phyloP scores from a whole-genome alignment of 192 early-diverging fungal genomes.

The Backusella parvicylindrica region DNA sequence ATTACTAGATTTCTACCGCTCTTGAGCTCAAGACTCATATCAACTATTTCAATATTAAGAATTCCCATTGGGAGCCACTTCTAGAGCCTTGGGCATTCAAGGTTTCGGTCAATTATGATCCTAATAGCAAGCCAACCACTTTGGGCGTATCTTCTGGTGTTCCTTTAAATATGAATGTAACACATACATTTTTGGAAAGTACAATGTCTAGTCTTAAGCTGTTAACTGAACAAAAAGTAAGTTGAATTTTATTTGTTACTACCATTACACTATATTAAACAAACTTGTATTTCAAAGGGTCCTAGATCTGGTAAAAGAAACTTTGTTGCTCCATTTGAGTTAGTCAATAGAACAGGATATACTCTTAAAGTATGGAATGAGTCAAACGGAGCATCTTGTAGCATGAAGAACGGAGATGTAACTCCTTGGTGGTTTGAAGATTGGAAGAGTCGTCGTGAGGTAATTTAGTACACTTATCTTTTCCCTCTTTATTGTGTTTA shows the following conservation, averaged over 20 bases:
- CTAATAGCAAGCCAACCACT: slow-evolving; percentile 16
- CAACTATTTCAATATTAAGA: slow-evolving; percentile 83
- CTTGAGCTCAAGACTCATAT: slow-evolving; percentile 54
- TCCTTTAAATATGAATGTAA: slow-evolving; percentile 70
- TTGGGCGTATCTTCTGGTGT: slow-evolving; percentile 57
- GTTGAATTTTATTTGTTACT: background rate
- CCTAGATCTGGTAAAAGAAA: slow-evolving; percentile 25
- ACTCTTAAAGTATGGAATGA: slow-evolving; percentile 73
- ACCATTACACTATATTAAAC: background rate
- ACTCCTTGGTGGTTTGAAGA: slow-evolving; percentile 79
- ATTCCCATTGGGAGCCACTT: slow-evolving; percentile 90
- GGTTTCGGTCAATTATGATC: slow-evolving; percentile 33
- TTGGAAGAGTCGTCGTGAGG: slow-evolving; percentile 76
- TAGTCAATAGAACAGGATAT: slow-evolving; percentile 80
- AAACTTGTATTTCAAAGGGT: background rate
- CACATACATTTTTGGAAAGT: slow-evolving; percentile 59
- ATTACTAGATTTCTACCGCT: slow-evolving; percentile 46
- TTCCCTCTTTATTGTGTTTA: background rate
- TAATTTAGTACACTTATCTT: slow-evolving; percentile 15
- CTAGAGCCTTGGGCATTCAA: slow-evolving; percentile 74
- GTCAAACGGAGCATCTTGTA: slow-evolving; percentile 40
- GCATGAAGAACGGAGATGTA: slow-evolving; percentile 51
- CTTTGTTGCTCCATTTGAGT: slow-evolving; percentile 57
- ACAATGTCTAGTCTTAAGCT: slow-evolving; percentile 32
- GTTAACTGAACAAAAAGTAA: slow-evolving; percentile 39